Evolutionary conservation across 768 basidiomycete genomes (phyloP), one percentile per base, ranked within the genome.

Genomic region (Pholiota conissans): DNA sequence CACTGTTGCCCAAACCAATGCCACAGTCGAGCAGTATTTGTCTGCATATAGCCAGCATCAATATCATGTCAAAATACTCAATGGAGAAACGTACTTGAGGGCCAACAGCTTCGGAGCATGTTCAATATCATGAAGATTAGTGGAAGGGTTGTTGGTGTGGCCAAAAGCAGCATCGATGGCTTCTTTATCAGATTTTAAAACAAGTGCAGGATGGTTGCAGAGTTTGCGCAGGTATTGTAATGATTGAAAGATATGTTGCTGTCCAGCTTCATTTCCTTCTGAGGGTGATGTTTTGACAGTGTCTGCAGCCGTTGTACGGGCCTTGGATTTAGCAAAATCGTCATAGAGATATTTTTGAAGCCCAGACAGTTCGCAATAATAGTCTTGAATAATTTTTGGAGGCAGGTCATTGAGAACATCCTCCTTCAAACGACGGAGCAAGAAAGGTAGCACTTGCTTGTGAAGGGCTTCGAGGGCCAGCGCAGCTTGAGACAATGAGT

Each of bases 351-450:
- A 79, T 70, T 94, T 95, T 75, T 99, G 97, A 18, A 98, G 74
- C 0, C 94, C 91, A 0, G 96, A 98, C 3, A 99, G 82, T 68
- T 98, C 96, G 78, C 95, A 98, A 68, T 98, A 95, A 71, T 98
- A 98, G 70, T 99, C 97, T 72, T 99, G 97, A 56, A 99, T 98
- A 71, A 99, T 99, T 77, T 99, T 98, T 3, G 97, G 97, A 1
- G 97, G 97, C 2, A 99, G 78, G 69, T 99, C 97, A 60, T 93
- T 76, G 56, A 99, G 77, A 27, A 99, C 97, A 67, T 99, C 95
- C 74, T 99, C 97, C 71, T 99, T 99, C 69, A 99, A 76, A 22
- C 97, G 89, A 39, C 97, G 92, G 14, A 99, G 80, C 39, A 99
- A 76, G 83, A 99, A 99, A 1, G 97, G 97, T n/a, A 99, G 75